Base-by-base conservation (phyloP, 164 flowering plant genomes). In the Vitis cinerea region DNA sequence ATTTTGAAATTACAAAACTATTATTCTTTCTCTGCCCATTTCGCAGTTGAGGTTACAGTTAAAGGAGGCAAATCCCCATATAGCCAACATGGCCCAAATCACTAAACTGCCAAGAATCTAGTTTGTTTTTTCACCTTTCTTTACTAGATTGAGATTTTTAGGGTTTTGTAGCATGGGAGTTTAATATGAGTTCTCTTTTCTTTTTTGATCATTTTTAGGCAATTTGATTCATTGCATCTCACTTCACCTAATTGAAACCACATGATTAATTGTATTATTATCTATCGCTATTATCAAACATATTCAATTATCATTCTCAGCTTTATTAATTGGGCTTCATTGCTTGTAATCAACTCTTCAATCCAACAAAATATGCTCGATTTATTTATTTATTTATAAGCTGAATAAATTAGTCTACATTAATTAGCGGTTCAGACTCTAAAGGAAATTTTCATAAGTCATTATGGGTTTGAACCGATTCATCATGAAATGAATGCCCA, bases 121-220 rank as follows among this genome's bases (percentile, higher is more conserved):
- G 78, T 56, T 66, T 16, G 16, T 58, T 63, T 55, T 61, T 23
- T 50, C 44, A 37, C n/a, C 57, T 64, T 71, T 66, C 56, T 52
- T 62, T 71, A 71, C 73, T 72, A 69, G 79, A 77, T 77, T 77
- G 63, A 47, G 68, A 77, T 77, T 54, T 77, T 72, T 72, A 44
- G 79, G 72, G 68, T 13, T 67, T 59, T 52, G 72, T 52, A 59
- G 57, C 49, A 17, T 2, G 29, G 44, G 8, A 47, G 54, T 57
- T 8, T 23, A 31, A 65, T 71, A 57, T 17, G 8, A 62, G n/a
- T n/a, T 17, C 29, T 9, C 0, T 3, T 1, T 19, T 9, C 0
- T 3, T 1, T 19, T 19, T 53, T 7, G 49, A 27, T 65, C 50
- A 48, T n/a, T 17, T 55, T 10, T 13, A 4, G 27, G 47, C 4